Evolutionary conservation across 305 asterid species (phyloP).

Genomic region (Fraxinus latifolia): DNA sequence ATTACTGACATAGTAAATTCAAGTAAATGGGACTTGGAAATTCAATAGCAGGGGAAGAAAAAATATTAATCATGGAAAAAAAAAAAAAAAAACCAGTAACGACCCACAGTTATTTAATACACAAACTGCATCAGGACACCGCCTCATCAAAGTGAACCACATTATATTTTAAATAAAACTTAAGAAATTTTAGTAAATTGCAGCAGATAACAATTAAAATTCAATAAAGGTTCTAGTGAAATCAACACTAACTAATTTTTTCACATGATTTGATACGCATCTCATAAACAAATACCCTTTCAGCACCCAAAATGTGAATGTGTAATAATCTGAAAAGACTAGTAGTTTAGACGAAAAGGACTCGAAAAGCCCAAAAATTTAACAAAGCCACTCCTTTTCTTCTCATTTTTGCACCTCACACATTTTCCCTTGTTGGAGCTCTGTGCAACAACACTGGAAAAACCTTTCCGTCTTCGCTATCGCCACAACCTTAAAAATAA

Average conservation of each 20-base stretch:
- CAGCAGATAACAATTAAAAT: neutral
- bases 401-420: neutral
- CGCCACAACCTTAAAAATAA: neutral
- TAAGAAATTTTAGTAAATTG: neutral
- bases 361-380: neutral
- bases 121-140: neutral
- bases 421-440: neutral
- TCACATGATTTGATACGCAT: neutral
- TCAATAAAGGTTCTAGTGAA: neutral
- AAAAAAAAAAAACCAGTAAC: neutral
- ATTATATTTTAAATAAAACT: neutral
- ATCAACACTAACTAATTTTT: neutral
- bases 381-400: neutral
- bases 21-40: neutral
- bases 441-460: neutral
- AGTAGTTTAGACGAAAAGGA: neutral
- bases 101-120: neutral
- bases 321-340: neutral
- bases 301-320: neutral
- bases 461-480: neutral
- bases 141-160: neutral
- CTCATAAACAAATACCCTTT: neutral
- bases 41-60: neutral
- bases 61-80: neutral
- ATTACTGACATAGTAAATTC: neutral